These are phyloP conservation scores for Rubia yunnanensis DNA, from an alignment of 257 asterid species.

Conservation along the genomic window DNA sequence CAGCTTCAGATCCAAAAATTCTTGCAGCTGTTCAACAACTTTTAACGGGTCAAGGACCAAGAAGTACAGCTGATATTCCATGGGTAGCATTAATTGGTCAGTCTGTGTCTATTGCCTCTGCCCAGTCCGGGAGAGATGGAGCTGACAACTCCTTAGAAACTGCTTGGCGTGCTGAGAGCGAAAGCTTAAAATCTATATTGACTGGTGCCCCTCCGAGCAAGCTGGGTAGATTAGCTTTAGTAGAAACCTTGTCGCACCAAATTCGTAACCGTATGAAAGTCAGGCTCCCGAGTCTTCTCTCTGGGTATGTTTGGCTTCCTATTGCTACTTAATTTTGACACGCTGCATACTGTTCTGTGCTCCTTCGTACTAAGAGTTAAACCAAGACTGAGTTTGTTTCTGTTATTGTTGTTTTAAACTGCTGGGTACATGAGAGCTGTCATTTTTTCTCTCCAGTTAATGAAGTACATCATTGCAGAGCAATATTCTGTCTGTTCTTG, in stretches of 20 bases:
- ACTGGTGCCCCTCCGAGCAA: conserved; percentile 88
- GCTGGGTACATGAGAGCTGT: background rate
- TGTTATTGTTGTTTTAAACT: background rate
- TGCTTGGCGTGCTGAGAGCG: conserved; percentile 95
- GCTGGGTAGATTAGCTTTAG: conserved; percentile 92
- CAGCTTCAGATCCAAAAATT: conserved; percentile 75
- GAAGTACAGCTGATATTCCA: conserved; percentile 85
- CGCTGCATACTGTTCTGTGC: background rate
- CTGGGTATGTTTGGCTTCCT: conserved; percentile 47
- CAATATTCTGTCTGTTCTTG: too few relatives aligned
- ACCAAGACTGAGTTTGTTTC: background rate
- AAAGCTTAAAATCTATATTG: conserved; percentile 77
- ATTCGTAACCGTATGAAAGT: conserved; percentile 83
- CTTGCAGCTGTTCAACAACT: conserved; percentile 98
- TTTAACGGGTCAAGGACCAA: conserved; percentile 82
- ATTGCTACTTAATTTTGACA: background rate
- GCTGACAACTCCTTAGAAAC: conserved; percentile 83
- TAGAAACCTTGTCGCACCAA: conserved; percentile 89
- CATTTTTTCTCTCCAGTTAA: background rate
- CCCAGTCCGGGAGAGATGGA: conserved; percentile 75
- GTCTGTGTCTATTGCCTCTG: conserved; percentile 84
- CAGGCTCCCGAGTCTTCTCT: conserved; percentile 84
- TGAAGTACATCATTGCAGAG: background rate
- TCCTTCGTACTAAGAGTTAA: background rate
- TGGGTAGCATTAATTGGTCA: conserved; percentile 99